phyloP scores from a whole-genome alignment of 225 moss, liverwort and hornwort species.

The Takakia lepidozioides region DNA sequence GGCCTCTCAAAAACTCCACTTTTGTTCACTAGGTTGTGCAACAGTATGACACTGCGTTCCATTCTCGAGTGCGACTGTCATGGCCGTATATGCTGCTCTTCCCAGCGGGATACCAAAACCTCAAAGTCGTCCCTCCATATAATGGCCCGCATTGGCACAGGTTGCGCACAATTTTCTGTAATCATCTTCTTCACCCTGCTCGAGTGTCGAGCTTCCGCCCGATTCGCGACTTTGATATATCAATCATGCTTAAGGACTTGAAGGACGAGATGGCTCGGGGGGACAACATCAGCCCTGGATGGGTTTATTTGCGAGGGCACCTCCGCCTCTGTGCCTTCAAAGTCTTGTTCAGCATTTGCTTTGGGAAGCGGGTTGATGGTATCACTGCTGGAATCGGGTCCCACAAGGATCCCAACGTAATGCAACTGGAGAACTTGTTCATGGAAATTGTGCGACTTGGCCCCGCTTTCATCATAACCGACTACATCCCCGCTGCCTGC shows the following conservation, averaged over 20 bases:
- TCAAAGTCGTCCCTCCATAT: slow-evolving; percentile 22
- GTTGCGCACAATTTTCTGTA: slow-evolving; percentile 21
- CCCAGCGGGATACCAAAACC: slow-evolving; percentile 9
- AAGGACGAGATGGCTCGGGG: slow-evolving; percentile 32
- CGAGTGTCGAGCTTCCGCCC: slow-evolving; percentile 18
- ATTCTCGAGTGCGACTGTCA: slow-evolving; percentile 3
- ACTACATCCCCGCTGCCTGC: slow-evolving; percentile 28
- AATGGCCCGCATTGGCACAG: slow-evolving; percentile 26
- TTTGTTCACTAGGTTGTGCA: slow-evolving; percentile 19
- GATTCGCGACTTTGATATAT: slow-evolving; percentile 19
- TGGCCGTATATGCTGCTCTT: slow-evolving; percentile 17
- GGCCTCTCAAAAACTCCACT: too few species aligned
- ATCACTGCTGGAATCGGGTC: slow-evolving; percentile 29
- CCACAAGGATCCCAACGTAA: slow-evolving; percentile 50
- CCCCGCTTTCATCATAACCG: slow-evolving; percentile 40
- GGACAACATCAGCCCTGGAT: slow-evolving; percentile 16
- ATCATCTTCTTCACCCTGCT: slow-evolving; percentile 15
- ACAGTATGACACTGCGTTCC: slow-evolving; percentile 19
- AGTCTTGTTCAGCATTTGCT: slow-evolving; percentile 49
- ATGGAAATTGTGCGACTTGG: slow-evolving; percentile 52
- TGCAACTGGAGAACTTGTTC: slow-evolving; percentile 43
- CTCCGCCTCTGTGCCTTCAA: slow-evolving; percentile 37
- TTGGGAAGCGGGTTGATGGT: slow-evolving; percentile 50
- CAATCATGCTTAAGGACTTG: slow-evolving; percentile 26
- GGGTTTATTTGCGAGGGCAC: slow-evolving; percentile 42